A percentile compares a stretch with the other conserved stretches of the same genome.
Conservation (phyloP, 805 yeast genomes). For the Yamadazyma philogaea region DNA sequence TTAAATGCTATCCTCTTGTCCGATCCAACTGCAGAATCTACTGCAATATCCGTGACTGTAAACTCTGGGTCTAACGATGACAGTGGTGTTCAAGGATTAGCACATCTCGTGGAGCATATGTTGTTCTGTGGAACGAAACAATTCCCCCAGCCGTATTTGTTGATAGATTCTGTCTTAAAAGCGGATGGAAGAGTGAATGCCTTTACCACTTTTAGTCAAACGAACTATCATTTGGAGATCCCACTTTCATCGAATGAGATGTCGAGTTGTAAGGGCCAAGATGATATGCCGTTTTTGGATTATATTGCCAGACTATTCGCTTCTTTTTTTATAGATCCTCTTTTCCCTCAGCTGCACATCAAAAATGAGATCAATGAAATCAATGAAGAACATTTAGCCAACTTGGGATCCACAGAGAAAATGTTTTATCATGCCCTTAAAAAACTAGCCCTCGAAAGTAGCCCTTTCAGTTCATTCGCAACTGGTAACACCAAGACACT, state of each 20-base stretch:
- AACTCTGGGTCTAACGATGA: conserved; percentile 81
- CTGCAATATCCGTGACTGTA: conserved; percentile 71
- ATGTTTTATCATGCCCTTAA: conserved; percentile 58
- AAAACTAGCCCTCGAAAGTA: conserved; percentile 43
- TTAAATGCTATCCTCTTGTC: conserved; percentile 65
- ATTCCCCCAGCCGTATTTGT: conserved; percentile 47
- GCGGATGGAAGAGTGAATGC: conserved; percentile 66
- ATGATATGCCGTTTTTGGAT: conserved; percentile 40
- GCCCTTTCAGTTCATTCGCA: conserved; percentile 59
- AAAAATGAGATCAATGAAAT: conserved; percentile 57
- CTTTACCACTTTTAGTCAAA: conserved; percentile 63
- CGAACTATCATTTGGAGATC: conserved; percentile 61
- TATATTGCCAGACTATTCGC: conserved; percentile 48
- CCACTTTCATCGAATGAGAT: conserved; percentile 28
- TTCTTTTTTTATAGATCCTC: conserved; percentile 49
- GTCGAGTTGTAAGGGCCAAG: conserved; percentile 24
- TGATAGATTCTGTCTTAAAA: conserved; percentile 41
- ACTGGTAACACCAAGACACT: conserved; percentile 63
- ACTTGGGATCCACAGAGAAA: conserved; percentile 43
- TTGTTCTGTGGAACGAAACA: conserved; percentile 48
- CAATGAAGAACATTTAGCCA: conserved; percentile 64
- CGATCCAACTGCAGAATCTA: conserved; percentile 63
- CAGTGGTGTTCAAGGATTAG: conserved; percentile 73
- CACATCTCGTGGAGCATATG: conserved; percentile 51
- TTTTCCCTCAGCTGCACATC: conserved; percentile 41